Base-by-base conservation (phyloP, 2,329 filamentous ascomycete species). In the Pestalotiopsis sp. region DNA sequence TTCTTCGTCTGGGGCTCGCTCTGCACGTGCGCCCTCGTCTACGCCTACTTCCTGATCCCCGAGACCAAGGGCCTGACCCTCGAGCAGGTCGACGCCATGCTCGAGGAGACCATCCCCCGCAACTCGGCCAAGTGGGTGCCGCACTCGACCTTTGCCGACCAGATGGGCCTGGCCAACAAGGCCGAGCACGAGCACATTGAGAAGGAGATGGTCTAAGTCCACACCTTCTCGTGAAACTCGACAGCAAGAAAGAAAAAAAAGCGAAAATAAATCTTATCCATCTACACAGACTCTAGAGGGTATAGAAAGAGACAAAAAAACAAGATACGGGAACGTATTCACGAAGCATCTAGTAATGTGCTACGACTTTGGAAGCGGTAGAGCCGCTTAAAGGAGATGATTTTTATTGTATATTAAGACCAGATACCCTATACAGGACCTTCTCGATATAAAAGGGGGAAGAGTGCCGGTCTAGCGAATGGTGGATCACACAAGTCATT, bases 41-140 rank as follows among this genome's bases (percentile, higher is more conserved):
- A 88, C 76, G 83, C 87, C 64, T 89, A 82, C 76, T 81, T 86
- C 76, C 78, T 90, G 72, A 83, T 93, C 70, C 91, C 91, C 69
- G 91, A 93, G 81, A 93, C 91, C 73, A 93, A 93, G 84, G 91
- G 91, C 66, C 84, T 93, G 3, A 88, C 35, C 35, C 35, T 58
- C 26, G 91, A 94, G 83, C 91, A 94, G 82, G 90, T 94, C 75
- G 91, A 94, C 83, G 89, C 89, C 85, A 95, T 97, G 93, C 89
- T 96, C 86, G 92, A 94, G 84, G 92, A 97, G 88, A 89, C 88
- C 52, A 93, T 88, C 22, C 92, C 93, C 48, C 89, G 92, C 72
- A 93, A 87, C 20, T 94, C 92, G 2, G 83, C 88, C 81, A 90
- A 89, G 82, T 96, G 93, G 92, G 88, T 85, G 80, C 92, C 92